Base-by-base conservation (phyloP, 345 rosid species). In the Arabis hirsuta region DNA sequence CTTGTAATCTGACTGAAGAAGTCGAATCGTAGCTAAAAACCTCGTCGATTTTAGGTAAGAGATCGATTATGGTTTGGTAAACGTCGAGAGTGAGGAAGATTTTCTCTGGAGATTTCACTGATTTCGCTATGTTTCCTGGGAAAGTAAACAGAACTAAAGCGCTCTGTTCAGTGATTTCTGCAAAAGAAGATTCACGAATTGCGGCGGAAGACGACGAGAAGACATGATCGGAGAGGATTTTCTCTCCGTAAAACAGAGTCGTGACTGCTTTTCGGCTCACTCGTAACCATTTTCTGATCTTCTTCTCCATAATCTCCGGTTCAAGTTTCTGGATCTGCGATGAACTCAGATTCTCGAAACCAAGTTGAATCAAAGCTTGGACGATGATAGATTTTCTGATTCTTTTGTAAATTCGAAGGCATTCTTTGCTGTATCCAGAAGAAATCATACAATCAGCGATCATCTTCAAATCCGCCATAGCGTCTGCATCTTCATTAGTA, bases 361-460 rank as follows among this genome's bases (percentile, higher is more conserved):
- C 87, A 0, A 87, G 69, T n/a, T 53, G 68, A 24, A 82, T 72
- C 13, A 91, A 12, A 0, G 83, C 79, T 74, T 84, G 85, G 3
- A 83, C 87, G 14, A 87, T 79, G 5, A 81, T 73, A 8, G 96
- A 91, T 67, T 80, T 87, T 3, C 97, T 72, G 9, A 82, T 72
- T n/a, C 62, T 41, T 52, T 72, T 79, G 69, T 87, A 91, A 39
- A 87, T 79, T 69, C 55, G 71, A 8, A 79, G 78, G 38, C 97
- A 89, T 74, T 91, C 97, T 72, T 84, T 86, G 9, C 76, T 76
- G 41, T 87, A 89, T 0, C 97, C 97, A 0, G 84, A 34, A 0
- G 81, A 71, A 19, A 74, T 85, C 97, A 89, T 89, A 69, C 91
- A 89, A 8, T 87, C 91, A 0, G 90, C 91, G 19, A 91, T 89